Evolutionary conservation across 1,284 basidiomycete species (phyloP), one percentile per base, ranked within the genome.

Genomic region (Leccinum proliferum): DNA sequence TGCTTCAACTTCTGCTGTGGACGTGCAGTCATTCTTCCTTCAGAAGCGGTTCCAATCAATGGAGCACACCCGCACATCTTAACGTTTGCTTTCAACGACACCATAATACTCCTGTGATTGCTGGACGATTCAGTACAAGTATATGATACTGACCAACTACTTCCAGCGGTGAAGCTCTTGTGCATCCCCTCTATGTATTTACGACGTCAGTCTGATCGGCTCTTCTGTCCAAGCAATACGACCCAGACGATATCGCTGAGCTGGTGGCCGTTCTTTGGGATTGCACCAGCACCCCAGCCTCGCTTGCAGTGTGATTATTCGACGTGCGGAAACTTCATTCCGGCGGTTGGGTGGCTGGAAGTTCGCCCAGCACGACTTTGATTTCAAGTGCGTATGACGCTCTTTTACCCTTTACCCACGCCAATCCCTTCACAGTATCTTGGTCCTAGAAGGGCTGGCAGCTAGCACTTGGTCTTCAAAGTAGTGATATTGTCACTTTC

Each of bases 371-470:
- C 62, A 79, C 81, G 15, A 79, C 76, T 43, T 84, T 86, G 1
- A 81, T 81, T 15, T 79, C 85, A 63, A 77, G 89, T 90, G 65
- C 62, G 86, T 77, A 18, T 64, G 35, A 4, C 59, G 46, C 55
- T 59, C 46, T 61, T 48, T 59, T 64, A 34, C 63, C 21, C 11
- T 12, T 25, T 21, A 34, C 35, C 52, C 59, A n/a, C 39, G 63
- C 64, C 68, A 21, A 71, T 55, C 48, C 21, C 0, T 55, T 55
- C 18, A 62, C 66, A 89, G 88, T 88, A 5, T 84, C 86, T 18
- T 94, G 93, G 92, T 94, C 93, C 2, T 87, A 91, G 2, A 93
- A 91, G 71, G 93, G 92, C 57, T 94, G 93, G 72, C 92, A 93
- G 66, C 75, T 94, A 39, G 92, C 90, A 0, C 81, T 93, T 52